Conservation (phyloP, 2,329 filamentous ascomycete species). For the Diaporthe sp. region DNA sequence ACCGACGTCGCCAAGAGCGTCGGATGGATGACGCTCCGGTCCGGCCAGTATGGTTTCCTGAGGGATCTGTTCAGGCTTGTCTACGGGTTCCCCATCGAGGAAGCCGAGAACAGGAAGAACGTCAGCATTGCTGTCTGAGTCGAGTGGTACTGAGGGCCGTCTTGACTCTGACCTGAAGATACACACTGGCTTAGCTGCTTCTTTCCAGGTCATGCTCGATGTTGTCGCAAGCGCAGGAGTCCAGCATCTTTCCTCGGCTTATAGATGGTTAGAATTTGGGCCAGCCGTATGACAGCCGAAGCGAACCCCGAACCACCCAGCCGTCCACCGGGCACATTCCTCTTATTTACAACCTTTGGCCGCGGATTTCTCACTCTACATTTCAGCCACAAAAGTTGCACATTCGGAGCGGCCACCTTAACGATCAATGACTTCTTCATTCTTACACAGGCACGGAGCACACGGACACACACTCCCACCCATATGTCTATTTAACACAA, state of each 20-base stretch:
- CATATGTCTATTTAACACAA: background rate
- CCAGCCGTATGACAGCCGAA: background rate
- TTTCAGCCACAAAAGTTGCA: slow-evolving; percentile 6
- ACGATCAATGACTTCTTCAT: slow-evolving; percentile 34
- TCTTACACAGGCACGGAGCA: background rate
- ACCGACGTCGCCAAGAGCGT: slow-evolving; percentile 86
- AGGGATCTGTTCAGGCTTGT: slow-evolving; percentile 86
- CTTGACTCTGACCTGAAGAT: too few relatives aligned
- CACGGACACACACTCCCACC: background rate
- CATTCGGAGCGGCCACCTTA: slow-evolving; percentile 28
- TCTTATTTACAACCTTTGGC: background rate
- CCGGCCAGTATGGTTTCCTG: slow-evolving; percentile 80
- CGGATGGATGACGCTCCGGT: slow-evolving; percentile 77
- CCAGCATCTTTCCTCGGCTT: background rate
- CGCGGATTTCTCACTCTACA: slow-evolving; percentile 9
- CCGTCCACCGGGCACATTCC: background rate
- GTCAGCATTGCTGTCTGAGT: slow-evolving; percentile 69
- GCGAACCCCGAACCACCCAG: background rate
- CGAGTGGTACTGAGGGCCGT: background rate
- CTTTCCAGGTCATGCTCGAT: background rate
- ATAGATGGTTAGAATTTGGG: background rate
- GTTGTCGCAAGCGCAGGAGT: background rate
- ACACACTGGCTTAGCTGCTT: background rate
- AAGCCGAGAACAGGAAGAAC: slow-evolving; percentile 76
- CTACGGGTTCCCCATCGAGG: slow-evolving; percentile 86